A percentile compares a stretch with the other conserved stretches of the same genome.
phyloP scores from a whole-genome alignment of 2,329 filamentous ascomycete species.

The Neobulgaria alba region DNA sequence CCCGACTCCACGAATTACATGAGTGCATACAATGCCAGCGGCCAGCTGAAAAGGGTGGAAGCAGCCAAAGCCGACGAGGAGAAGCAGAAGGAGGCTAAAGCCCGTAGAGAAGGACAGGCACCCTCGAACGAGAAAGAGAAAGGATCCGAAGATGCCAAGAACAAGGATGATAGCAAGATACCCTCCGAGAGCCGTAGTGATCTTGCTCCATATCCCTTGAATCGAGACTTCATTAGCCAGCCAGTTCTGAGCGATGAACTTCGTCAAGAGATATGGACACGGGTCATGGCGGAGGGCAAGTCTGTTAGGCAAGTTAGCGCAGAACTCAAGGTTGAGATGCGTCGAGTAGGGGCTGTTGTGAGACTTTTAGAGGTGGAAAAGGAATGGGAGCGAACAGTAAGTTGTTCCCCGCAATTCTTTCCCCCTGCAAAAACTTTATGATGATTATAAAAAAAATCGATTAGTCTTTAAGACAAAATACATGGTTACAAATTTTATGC shows the following conservation, averaged over 20 bases:
- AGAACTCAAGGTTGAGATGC: slow-evolving; percentile 56
- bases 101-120: background rate
- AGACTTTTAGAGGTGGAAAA: slow-evolving; percentile 62
- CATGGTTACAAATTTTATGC: slow-evolving; percentile 78
- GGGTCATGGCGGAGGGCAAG: slow-evolving; percentile 45
- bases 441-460: slow-evolving; percentile 76
- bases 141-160: slow-evolving; percentile 2
- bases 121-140: background rate
- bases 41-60: slow-evolving; percentile 22
- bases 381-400: slow-evolving; percentile 55
- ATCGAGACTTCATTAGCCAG: slow-evolving; percentile 51
- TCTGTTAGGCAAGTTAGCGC: slow-evolving; percentile 56
- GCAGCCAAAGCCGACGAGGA: slow-evolving; percentile 5
- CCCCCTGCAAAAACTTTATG: slow-evolving; percentile 32
- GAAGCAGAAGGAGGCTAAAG: slow-evolving; percentile 2
- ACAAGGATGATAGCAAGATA: slow-evolving; percentile 6
- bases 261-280: slow-evolving; percentile 53
- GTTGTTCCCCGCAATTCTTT: slow-evolving; percentile 27
- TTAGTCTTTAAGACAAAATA: slow-evolving; percentile 98
- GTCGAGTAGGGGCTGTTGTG: slow-evolving; percentile 61
- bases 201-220: slow-evolving; percentile 51
- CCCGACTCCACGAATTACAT: slow-evolving; percentile 27
- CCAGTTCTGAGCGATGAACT: slow-evolving; percentile 56
- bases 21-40: slow-evolving; percentile 23
- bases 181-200: slow-evolving; percentile 18